phyloP scores from a whole-genome alignment of 306 rosid genomes.

The Vicia faba region DNA sequence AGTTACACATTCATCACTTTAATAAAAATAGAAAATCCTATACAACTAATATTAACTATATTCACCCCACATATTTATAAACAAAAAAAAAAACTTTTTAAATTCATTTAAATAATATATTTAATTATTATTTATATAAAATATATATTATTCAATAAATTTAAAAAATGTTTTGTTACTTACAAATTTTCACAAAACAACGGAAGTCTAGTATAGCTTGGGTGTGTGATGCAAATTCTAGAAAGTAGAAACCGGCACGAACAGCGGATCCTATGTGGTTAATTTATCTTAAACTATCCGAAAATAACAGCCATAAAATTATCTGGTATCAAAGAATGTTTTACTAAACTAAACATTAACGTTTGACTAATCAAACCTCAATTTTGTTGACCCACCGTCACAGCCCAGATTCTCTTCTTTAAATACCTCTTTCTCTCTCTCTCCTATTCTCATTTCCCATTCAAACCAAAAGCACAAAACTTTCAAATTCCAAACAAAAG shows the following conservation, averaged over 20 bases:
- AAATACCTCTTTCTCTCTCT: slow-evolving; percentile 4
- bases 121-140: no score
- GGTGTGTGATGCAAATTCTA: slow-evolving; percentile 13
- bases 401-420: slow-evolving; percentile 14
- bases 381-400: slow-evolving; percentile 30
- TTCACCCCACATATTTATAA: no score
- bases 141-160: no score
- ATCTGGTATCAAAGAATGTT: not conserved
- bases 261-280: not conserved
- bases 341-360: not conserved
- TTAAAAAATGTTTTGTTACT: no score
- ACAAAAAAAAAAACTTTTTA: no score
- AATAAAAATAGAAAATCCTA: not conserved
- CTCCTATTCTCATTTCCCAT: not conserved
- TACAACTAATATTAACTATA: not conserved
- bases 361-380: not conserved
- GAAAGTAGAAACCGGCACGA: slow-evolving; percentile 22
- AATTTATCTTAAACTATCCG: not conserved
- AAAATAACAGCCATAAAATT: not conserved
- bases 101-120: no score
- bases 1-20: not conserved
- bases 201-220: slow-evolving; percentile 10
- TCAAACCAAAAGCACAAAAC: not conserved
- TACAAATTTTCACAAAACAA: not conserved
- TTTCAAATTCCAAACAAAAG: not conserved